A percentile compares a stretch with the other conserved stretches of the same genome.
These are phyloP conservation scores for Nidularia sp. DNA, from an alignment of 768 basidiomycete species.

Conservation along the genomic window DNA sequence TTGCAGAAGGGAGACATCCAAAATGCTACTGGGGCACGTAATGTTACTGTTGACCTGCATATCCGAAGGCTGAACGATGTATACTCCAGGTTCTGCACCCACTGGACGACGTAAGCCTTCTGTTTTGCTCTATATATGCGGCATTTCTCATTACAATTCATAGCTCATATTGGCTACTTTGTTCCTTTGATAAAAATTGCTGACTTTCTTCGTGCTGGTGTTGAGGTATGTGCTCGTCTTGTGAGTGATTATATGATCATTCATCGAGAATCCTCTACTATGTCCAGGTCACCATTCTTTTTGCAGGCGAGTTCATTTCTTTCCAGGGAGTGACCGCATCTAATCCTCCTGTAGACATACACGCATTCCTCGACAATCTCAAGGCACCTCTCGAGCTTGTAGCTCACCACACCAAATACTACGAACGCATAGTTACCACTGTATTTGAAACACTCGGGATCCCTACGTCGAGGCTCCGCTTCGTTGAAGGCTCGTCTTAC, in stretches of 20 bases:
- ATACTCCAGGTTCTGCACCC: constrained; percentile 73
- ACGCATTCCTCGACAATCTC: constrained; percentile 96
- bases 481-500: constrained; percentile 90
- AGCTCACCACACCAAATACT: constrained; percentile 84
- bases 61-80: constrained; percentile 4
- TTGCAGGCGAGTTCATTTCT: constrained; percentile 56
- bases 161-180: constrained; percentile 97
- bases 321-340: neutral
- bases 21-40: constrained; percentile 91
- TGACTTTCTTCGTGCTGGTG: constrained; percentile 92
- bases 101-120: constrained; percentile 82
- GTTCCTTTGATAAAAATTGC: constrained; percentile 93
- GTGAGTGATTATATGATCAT: constrained; percentile 1
- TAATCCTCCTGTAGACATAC: constrained; percentile 59
- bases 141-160: constrained; percentile 2
- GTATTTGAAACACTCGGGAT: constrained; percentile 90
- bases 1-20: constrained; percentile 70
- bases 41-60: constrained; percentile 1
- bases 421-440: constrained; percentile 73
- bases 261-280: constrained; percentile 4
- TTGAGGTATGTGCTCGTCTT: constrained; percentile 47
- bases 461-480: constrained; percentile 76
- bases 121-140: neutral
- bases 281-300: constrained; percentile 65
- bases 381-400: constrained; percentile 96